phyloP scores from a whole-genome alignment of 257 asterid genomes.

The Agastache rugosa region DNA sequence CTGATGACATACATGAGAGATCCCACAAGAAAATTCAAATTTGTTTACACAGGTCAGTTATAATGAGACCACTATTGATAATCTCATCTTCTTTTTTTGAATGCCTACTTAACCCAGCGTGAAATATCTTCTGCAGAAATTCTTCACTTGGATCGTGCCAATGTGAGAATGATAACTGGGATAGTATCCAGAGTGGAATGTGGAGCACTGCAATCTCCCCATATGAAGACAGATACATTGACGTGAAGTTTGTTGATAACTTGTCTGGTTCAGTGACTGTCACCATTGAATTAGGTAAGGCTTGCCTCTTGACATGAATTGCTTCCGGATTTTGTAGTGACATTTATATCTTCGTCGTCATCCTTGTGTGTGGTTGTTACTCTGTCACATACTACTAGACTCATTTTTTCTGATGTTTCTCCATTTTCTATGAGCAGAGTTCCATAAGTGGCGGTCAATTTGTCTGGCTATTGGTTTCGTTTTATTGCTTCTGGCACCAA shows the following conservation, averaged over 20 bases:
- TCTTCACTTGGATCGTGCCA: constrained; percentile 73
- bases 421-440: constrained; percentile 54
- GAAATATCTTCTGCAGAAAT: constrained; percentile 63
- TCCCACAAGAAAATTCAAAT: constrained; percentile 64
- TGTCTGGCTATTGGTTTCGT: constrained; percentile 70
- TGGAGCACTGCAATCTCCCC: constrained; percentile 76
- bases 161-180: constrained; percentile 74
- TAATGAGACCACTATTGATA: not conserved
- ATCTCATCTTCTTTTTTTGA: constrained; percentile 8
- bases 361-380: constrained; percentile 1
- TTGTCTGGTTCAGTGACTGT: constrained; percentile 72
- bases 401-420: constrained; percentile 28
- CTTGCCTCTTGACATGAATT: not conserved
- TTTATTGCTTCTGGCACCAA: constrained; percentile 74
- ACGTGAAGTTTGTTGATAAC: constrained; percentile 70
- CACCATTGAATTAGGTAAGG: constrained; percentile 64
- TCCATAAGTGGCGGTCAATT: constrained; percentile 74
- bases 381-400: constrained; percentile 4
- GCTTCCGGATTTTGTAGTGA: constrained; percentile 25
- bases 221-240: constrained; percentile 67
- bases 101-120: not conserved
- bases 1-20: constrained; percentile 66
- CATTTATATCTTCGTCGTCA: constrained; percentile 5
- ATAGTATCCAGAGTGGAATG: constrained; percentile 56
- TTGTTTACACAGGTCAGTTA: constrained; percentile 76